Base-by-base conservation (phyloP, 805 yeast species). In the Scheffersomyces stipitis region DNA sequence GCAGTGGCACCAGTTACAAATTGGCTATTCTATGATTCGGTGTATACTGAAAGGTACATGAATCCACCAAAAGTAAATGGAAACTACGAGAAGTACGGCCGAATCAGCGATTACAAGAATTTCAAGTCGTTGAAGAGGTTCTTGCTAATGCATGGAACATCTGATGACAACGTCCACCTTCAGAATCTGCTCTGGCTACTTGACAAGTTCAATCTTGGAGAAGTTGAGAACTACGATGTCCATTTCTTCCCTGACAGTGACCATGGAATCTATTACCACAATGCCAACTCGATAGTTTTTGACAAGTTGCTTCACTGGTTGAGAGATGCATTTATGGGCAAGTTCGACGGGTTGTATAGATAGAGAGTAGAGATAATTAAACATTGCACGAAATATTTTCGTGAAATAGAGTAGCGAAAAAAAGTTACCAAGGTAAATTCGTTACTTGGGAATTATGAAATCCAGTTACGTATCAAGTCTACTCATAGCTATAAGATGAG, bases 1-100 rank as follows among this genome's bases (percentile, higher is more conserved):
- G 83, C 98, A 0, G 98, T 93, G 16, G 99, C 99, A 0, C 99
- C 99, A 1, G 99, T 93, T 2, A 93, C 98, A 0, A 85, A 89
- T 58, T 93, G 97, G 97, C 64, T 78, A 37, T 73, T 86, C 37
- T 93, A 91, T 57, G 98, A 91, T 62, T 85, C 96, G 1, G 79
- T 91, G 13, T 91, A 93, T 62, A 91, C 98, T 0, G 99, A 93
- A 65, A 68, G 99, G 44, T 93, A 93, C 60, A 85, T 93, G 95
- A 86, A 86, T 45, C 73, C 81, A 2, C 97, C 97, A 1, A 71
- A 73, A 49, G 69, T 74, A 31, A 87, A 90, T 56, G 63, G 64
- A 1, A 93, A 91, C 0, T 91, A 91, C 58, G 54, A 56, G 3
- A 49, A 58, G 6, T 47, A 45, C 6, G 69, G 86, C 1, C 69